Conservation (phyloP, 257 asterid species). For the Salvia hispanica region DNA sequence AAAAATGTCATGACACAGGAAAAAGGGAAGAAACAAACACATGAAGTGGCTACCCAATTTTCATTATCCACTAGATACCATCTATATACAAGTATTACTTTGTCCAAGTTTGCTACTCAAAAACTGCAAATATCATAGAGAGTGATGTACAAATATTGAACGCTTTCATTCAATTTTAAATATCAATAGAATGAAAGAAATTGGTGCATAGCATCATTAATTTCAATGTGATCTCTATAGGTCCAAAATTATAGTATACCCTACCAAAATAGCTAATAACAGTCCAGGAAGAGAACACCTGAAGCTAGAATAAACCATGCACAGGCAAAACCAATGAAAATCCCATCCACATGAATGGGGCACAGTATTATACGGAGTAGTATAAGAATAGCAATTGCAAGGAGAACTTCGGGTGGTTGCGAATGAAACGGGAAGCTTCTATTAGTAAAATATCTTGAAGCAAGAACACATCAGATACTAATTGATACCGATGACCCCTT, state of each 20-base stretch:
- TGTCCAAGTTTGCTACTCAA: slow-evolving; percentile 2
- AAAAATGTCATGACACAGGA: slow-evolving; percentile 23
- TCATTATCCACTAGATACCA: too few relatives aligned
- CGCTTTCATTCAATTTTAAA: background rate
- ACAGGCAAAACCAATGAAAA: background rate
- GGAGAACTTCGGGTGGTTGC: background rate
- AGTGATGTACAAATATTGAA: background rate
- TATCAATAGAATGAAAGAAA: background rate
- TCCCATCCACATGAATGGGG: background rate
- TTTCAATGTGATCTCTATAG: background rate
- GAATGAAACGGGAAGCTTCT: background rate
- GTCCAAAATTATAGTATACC: background rate
- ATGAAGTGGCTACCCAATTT: background rate
- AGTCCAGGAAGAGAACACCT: background rate
- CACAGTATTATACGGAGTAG: too few relatives aligned
- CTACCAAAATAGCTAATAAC: background rate
- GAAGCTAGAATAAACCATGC: slow-evolving; percentile 6
- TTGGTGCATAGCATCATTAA: background rate
- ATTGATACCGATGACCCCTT: slow-evolving; percentile 13
- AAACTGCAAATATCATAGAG: background rate
- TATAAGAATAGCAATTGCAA: background rate
- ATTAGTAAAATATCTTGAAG: background rate
- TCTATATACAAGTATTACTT: too few relatives aligned
- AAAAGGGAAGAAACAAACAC: slow-evolving; percentile 6
- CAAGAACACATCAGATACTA: slow-evolving; percentile 4